These are phyloP conservation scores for Rhexocercosporidium sp. DNA, from an alignment of 2,329 filamentous ascomycete species.

Conservation along the genomic window DNA sequence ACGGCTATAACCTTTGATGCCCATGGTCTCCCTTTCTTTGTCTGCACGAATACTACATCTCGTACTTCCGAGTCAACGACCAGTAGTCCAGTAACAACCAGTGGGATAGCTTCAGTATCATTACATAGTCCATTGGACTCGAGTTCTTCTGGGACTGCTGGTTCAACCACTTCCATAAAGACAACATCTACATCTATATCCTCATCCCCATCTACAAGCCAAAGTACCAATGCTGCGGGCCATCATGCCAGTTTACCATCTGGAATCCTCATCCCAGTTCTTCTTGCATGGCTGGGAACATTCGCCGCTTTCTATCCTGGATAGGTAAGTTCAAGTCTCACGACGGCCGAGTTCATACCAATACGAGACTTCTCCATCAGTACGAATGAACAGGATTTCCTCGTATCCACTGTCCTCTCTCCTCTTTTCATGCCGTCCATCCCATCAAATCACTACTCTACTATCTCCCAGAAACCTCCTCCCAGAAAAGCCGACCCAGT, in stretches of 20 bases:
- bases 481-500: background rate
- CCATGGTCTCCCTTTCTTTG: background rate
- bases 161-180: background rate
- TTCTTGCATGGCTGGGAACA: constrained; percentile 18
- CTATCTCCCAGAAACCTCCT: no score
- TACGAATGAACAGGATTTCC: background rate
- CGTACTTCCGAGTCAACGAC: background rate
- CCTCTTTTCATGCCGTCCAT: background rate
- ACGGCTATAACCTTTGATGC: constrained; percentile 4
- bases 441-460: background rate
- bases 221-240: background rate
- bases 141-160: background rate
- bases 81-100: background rate
- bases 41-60: background rate
- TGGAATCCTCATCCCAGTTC: constrained; percentile 1
- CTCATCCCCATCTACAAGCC: background rate
- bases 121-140: background rate
- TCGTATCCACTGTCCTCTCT: background rate
- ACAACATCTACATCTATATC: background rate
- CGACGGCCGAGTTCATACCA: background rate
- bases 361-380: no score
- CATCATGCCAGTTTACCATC: background rate
- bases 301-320: constrained; percentile 1
- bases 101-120: constrained; percentile 6
- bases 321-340: background rate